Evolutionary conservation across 768 basidiomycete genomes (phyloP), one percentile per base, ranked within the genome.

Genomic region (Mycena leptocephala): DNA sequence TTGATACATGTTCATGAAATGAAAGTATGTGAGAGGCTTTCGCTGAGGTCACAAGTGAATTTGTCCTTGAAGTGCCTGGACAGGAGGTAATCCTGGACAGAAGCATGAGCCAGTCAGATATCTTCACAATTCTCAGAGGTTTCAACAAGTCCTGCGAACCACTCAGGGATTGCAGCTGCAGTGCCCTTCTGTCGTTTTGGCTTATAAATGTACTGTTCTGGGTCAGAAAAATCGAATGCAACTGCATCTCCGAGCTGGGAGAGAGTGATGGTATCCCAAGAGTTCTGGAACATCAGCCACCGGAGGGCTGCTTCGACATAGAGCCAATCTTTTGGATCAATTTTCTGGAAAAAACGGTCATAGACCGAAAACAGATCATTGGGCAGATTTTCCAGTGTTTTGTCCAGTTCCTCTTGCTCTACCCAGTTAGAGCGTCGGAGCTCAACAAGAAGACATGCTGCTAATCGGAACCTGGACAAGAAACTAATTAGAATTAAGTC

Each of bases 1-100:
- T 59, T 26, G 14, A 70, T 70, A 46, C 70, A 70, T 33, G 32
- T 62, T 14, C 8, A 30, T 1, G 68, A n/a, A n/a, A 70, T 43
- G 43, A 46, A 70, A 6, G 39, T 16, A 22, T 70, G 55, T n/a
- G 68, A 70, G 22, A 20, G 18, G 3, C 28, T n/a, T 11, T 43
- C 56, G 22, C 43, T 33, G 30, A 70, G 70, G 55, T 61, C n/a
- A 28, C 14, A 62, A 18, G 14, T 7, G 26, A 26, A n/a, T n/a
- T 7, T 14, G 5, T 58, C 3, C 1, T 9, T 37, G 43, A 70
- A 59, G 28, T 61, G 56, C 0, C 10, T 26, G 7, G 56, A 59
- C 2, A 33, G 10, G 16, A 48, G 18, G 18, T 70, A 70, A 9
- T 70, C 68, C 35, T 33, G 39, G 2, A 70, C 68, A 2, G 68